Evolutionary conservation across 2,329 filamentous ascomycete genomes (phyloP).

Genomic region (Canariomyces notabilis): DNA sequence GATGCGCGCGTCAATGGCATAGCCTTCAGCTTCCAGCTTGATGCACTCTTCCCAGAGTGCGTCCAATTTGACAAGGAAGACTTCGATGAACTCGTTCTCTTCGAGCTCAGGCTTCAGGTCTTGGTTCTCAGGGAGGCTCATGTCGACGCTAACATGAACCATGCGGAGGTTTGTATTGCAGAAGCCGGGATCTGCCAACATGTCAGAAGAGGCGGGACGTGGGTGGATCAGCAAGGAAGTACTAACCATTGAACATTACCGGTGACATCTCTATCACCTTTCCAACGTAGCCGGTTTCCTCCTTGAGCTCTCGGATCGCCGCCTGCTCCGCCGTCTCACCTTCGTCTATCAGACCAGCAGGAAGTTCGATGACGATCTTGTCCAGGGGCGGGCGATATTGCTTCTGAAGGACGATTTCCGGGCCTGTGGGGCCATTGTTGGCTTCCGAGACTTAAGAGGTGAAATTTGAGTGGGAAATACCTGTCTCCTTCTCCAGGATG

Average conservation of each 20-base stretch:
- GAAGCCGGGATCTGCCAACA: constrained; percentile 52
- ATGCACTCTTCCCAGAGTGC: constrained; percentile 63
- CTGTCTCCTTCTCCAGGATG: constrained; percentile 53
- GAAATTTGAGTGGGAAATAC: constrained; percentile 22
- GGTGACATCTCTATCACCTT: constrained; percentile 52
- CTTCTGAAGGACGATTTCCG: constrained; percentile 59
- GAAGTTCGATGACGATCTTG: constrained; percentile 57
- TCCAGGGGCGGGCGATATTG: constrained; percentile 61
- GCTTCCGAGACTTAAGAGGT: background rate
- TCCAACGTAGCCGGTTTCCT: constrained; percentile 64
- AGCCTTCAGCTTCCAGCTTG: constrained; percentile 63
- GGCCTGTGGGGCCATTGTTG: constrained; percentile 28
- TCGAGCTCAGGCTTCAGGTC: constrained; percentile 65
- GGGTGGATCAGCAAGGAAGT: background rate
- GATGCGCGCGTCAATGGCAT: constrained; percentile 73
- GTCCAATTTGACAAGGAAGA: constrained; percentile 62
- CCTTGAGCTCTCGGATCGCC: constrained; percentile 58
- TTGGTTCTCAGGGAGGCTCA: constrained; percentile 63
- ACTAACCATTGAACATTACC: constrained; percentile 57
- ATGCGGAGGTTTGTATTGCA: constrained; percentile 63
- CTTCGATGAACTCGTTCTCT: constrained; percentile 78
- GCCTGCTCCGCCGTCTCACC: constrained; percentile 57
- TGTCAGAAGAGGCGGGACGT: background rate
- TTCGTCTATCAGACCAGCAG: constrained; percentile 58
- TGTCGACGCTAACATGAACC: constrained; percentile 70